phyloP scores from a whole-genome alignment of 2,329 filamentous ascomycete genomes.

The Cytospora mali region DNA sequence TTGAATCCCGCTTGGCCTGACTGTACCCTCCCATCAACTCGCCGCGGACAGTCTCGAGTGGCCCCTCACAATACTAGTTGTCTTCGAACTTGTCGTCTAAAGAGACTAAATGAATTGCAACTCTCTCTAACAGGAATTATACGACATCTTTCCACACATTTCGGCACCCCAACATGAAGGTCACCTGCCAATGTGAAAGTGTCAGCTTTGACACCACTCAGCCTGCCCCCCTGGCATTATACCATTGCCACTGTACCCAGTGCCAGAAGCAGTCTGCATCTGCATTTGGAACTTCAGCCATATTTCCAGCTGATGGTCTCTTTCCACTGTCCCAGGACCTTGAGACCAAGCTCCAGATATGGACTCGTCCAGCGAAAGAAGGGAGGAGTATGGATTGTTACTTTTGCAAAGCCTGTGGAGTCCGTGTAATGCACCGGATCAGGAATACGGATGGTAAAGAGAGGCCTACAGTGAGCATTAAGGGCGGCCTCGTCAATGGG shows the following conservation, averaged over 20 bases:
- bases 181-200: slow-evolving; percentile 39
- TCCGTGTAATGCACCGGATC: slow-evolving; percentile 50
- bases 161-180: background rate
- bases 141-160: too few relatives aligned
- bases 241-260: slow-evolving; percentile 43
- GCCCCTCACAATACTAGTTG: too few relatives aligned
- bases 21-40: too few relatives aligned
- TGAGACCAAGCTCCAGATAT: slow-evolving; percentile 33
- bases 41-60: too few relatives aligned
- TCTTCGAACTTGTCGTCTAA: too few relatives aligned
- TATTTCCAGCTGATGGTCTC: slow-evolving; percentile 38
- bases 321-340: slow-evolving; percentile 38
- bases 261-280: slow-evolving; percentile 41
- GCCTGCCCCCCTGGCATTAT: slow-evolving; percentile 34
- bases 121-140: too few relatives aligned
- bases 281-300: slow-evolving; percentile 42
- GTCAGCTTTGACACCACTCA: slow-evolving; percentile 37
- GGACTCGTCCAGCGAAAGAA: slow-evolving; percentile 35
- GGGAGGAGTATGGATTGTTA: slow-evolving; percentile 40
- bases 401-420: slow-evolving; percentile 42
- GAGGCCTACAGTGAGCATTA: slow-evolving; percentile 45
- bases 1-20: too few relatives aligned
- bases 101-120: too few relatives aligned
- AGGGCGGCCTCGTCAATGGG: slow-evolving; percentile 49
- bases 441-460: slow-evolving; percentile 42